phyloP scores from a whole-genome alignment of 139 green algal species.

The Medakamo hakoo region DNA sequence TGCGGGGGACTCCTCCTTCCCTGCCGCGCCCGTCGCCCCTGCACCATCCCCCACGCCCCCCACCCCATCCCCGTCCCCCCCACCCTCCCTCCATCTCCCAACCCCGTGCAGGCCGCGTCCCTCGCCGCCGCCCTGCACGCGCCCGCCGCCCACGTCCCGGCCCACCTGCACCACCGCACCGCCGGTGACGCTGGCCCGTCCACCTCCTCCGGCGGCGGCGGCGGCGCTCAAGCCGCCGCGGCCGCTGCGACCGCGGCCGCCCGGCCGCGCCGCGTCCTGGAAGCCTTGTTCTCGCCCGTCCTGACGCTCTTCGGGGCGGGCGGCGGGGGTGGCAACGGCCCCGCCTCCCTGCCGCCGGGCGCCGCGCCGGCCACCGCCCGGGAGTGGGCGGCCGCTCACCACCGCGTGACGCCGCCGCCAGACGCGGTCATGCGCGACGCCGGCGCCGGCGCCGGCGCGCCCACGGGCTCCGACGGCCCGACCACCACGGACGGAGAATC shows the following conservation, averaged over 20 bases:
- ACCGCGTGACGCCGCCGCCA: neutral
- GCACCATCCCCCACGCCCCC: too few relatives aligned
- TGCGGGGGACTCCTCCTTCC: too few relatives aligned
- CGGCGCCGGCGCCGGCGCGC: too few relatives aligned
- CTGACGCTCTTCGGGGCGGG: neutral
- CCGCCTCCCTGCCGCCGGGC: neutral
- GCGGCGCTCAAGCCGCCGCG: neutral
- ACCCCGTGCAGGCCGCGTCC: neutral
- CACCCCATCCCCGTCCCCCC: too few relatives aligned
- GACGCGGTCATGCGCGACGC: neutral
- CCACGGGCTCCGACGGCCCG: too few relatives aligned
- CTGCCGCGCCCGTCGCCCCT: too few relatives aligned
- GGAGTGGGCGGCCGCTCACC: neutral
- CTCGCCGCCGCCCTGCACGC: neutral
- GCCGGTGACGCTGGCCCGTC: too few relatives aligned
- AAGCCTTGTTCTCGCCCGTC: neutral
- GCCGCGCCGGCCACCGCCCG: too few relatives aligned
- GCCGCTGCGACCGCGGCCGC: too few relatives aligned
- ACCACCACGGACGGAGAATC: neutral
- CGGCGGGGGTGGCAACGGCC: neutral
- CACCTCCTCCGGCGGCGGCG: too few relatives aligned
- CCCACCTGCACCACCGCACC: neutral
- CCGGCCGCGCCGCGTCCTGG: neutral
- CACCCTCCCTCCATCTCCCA: neutral
- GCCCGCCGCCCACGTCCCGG: neutral